Percentiles rank a stretch among this genome's conserved stretches.
Evolutionary conservation across 148 eudicot genomes (phyloP).

Genomic region (Vaccinium darrowii): DNA sequence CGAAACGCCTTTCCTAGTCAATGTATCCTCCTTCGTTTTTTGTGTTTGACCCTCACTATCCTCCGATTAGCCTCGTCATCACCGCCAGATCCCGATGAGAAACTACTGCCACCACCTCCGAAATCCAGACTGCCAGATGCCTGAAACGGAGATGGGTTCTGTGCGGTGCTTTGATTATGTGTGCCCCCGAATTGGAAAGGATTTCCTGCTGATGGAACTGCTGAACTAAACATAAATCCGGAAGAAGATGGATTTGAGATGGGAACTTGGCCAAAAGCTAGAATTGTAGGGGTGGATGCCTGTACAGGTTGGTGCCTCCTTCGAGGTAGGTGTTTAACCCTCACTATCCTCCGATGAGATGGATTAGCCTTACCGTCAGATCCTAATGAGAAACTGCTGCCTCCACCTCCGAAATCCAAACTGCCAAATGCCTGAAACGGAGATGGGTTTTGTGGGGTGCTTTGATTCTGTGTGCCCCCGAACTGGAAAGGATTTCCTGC

Average conservation of each 20-base stretch:
- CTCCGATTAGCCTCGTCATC: conserved; percentile 47
- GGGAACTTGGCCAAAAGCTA: conserved; percentile 52
- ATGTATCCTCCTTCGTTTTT: conserved; percentile 38
- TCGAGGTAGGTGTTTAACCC: conserved; percentile 29
- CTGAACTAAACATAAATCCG: conserved; percentile 44
- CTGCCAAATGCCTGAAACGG: conserved; percentile 62
- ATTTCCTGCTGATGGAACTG: conserved; percentile 30
- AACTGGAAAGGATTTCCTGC: conserved; percentile 59
- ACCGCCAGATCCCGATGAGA: conserved; percentile 61
- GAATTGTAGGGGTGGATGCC: conserved; percentile 38
- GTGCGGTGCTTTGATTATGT: conserved; percentile 49
- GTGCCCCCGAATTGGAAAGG: conserved; percentile 76
- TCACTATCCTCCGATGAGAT: conserved; percentile 38
- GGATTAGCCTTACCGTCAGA: conserved; percentile 36
- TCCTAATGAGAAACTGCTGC: conserved; percentile 71
- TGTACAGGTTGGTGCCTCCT: conserved; percentile 62
- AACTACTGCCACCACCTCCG: conserved; percentile 52
- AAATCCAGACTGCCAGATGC: conserved; percentile 59
- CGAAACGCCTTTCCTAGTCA: neutral
- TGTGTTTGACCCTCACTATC: conserved; percentile 37
- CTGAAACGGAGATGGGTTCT: conserved; percentile 48
- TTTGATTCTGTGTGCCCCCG: conserved; percentile 61
- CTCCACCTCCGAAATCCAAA: conserved; percentile 52
- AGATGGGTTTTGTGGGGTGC: conserved; percentile 36
- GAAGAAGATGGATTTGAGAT: conserved; percentile 35